Base-by-base conservation (phyloP, 495 filamentous ascomycete genomes). In the Aspergillus indologenus region DNA sequence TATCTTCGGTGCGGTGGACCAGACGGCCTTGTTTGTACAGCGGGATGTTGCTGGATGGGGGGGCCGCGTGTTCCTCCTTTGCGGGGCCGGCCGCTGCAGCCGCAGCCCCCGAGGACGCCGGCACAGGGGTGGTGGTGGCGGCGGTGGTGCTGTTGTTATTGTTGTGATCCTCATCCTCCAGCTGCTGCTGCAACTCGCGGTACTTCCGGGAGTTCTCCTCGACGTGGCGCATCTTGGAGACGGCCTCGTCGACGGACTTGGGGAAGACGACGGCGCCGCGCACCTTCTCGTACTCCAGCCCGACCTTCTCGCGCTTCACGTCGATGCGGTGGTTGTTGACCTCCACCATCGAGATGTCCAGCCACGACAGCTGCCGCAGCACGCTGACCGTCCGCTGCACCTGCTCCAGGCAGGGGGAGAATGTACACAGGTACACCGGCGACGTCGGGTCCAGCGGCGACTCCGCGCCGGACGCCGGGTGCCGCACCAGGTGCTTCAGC, bases 341-440 rank as follows among this genome's bases (percentile, higher is more conserved):
- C 71, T 97, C 93, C 5, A 91, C 87, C 91, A 96, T 96, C 45
- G 87, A 83, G 64, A 98, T 92, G 45, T 90, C 84, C n/a, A 92
- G 78, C 95, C 94, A 98, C 57, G 88, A 89, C 3, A 89, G 75
- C 26, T 85, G 79, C 44, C 92, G 87, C 67, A 98, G 81, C 1
- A 81, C 78, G 45, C 88, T 84, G 52, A 96, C 84, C 0, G 95
- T 97, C 42, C 84, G 82, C 29, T 88, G 88, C 9, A 92, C 92
- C 71, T 98, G 94, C 73, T 98, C 94, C 65, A 98, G 92, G 70
- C 94, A 98, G 0, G 94, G 94, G 8, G 88, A 92, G 76, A 98
- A 98, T 2, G 92, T 93, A 73, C 94, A 98, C 59, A 98, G 76
- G 59, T 91, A 81, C 19, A 84, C 82, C 2, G 90, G 74, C 24